Evolutionary conservation across 441 rosid genomes (phyloP), one percentile per base, ranked within the genome.

Genomic region (Biscutella laevigata): DNA sequence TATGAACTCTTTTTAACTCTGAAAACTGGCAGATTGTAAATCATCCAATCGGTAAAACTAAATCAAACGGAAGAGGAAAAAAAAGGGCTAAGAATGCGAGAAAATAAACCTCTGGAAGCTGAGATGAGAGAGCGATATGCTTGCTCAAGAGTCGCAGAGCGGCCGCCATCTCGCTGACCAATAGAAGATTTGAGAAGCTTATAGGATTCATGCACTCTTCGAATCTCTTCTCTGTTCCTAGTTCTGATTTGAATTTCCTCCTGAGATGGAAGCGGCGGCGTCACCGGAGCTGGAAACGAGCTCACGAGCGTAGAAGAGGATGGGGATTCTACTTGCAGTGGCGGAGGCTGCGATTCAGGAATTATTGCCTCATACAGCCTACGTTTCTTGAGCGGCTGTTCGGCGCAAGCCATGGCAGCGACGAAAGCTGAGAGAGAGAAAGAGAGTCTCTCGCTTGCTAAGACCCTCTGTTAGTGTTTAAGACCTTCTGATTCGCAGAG

Each of bases 141-240:
- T 72, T 83, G 90, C 44, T 84, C 94, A 36, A 87, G 74, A 62
- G 65, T 79, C 34, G 79, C 72, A 47, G 62, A 25, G 72, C 66
- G 77, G 50, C 75, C 69, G 10, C 53, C 47, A 61, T 85, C 94
- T 66, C 77, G 82, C 48, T 72, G 82, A 4, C 79, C 62, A 21
- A 91, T 60, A 68, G 74, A 81, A 29, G 70, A 76, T 59, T 81
- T 91, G 25, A 88, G 75, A 42, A 81, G 83, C 78, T 74, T 81
- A 66, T 88, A 91, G 43, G 66, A 66, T 40, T 91, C 96, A 72
- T 84, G 90, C 44, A 84, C 80, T 69, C 57, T 69, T 43, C 79
- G 79, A 77, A 91, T 80, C 77, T 83, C 96, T 29, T 88, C 96
- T 71, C 73, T 71, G 60, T 88, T 88, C 70, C 86, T 74, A 71